Base-by-base conservation (phyloP, 2,329 filamentous ascomycete genomes). In the Plectosphaerella cucumerina region DNA sequence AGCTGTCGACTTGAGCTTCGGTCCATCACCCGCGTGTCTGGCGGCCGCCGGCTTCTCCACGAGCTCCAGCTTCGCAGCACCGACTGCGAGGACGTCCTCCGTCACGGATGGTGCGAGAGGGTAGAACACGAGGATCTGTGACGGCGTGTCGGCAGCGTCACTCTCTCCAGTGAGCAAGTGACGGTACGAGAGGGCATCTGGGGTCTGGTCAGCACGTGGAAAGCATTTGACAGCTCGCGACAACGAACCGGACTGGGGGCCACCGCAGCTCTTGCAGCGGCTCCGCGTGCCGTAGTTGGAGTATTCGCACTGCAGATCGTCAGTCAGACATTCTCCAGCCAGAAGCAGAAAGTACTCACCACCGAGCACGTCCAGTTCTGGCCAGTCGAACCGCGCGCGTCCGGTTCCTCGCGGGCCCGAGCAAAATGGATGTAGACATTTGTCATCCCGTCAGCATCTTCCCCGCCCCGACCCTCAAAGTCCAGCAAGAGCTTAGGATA, bases 51-150 rank as follows among this genome's bases (percentile, higher is more conserved):
- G 76, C 56, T 83, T 86, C 44, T 73, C 72, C 33, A 72, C 64
- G n/a, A 80, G 63, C 60, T 89, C 89, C 4, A 95, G 75, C 58
- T 89, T 89, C 59, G 83, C 81, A 47, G 90, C 81, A 21, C 89
- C 89, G 51, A 82, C 84, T 1, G 85, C 86, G 10, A 95, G 74
- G 45, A 88, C 72, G 50, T 87, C 82, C 66, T 93, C 89, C 6
- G 78, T 87, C 6, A 90, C 82, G 14, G 86, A 85, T 1, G 80
- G 70, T 31, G 89, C 83, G 6, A 95, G 71, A 8, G 85, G 85
- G 53, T 88, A 84, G 21, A 94, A 74, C 5, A 94, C 81, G 18
- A 94, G 70, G 57, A 92, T 90, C 58, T 91, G 89, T 1, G 88
- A 90, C 1, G 85, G 80, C 0, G 78, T 67, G 51, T 85, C 67